These are phyloP conservation scores for Linnemannia elongata DNA, from an alignment of 192 early-diverging fungal species.

Conservation along the genomic window DNA sequence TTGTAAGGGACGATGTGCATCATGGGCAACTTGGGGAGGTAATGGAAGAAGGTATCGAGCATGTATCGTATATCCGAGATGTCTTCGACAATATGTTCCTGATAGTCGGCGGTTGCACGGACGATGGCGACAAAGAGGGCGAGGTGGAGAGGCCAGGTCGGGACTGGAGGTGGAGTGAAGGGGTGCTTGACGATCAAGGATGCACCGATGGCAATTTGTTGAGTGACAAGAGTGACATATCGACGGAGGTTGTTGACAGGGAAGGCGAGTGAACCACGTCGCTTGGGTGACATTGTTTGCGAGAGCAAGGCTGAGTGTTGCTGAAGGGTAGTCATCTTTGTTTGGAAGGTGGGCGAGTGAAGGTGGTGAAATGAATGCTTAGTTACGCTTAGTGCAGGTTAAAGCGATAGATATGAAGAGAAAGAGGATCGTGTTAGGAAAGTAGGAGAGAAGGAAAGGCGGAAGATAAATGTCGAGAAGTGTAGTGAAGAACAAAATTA, in stretches of 20 bases:
- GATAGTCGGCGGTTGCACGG: conserved; percentile 12
- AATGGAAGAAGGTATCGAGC: conserved; percentile 49
- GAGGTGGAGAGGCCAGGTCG: conserved; percentile 49
- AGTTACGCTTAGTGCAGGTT: neutral
- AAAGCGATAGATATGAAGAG: neutral
- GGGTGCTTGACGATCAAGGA: conserved; percentile 48
- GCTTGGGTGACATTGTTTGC: conserved; percentile 14
- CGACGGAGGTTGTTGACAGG: conserved; percentile 43
- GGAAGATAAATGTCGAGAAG: neutral
- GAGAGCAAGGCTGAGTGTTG: conserved; percentile 30
- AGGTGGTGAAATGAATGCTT: neutral
- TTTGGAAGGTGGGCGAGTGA: neutral
- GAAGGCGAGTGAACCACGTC: conserved; percentile 31
- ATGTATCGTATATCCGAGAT: conserved; percentile 30
- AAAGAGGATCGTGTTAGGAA: neutral
- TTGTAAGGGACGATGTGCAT: conserved; percentile 41
- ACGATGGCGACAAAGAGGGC: conserved; percentile 36
- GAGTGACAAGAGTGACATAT: conserved; percentile 25
- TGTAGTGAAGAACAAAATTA: neutral
- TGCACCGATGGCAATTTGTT: conserved; percentile 30
- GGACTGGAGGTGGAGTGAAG: conserved; percentile 30
- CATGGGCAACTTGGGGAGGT: conserved; percentile 36
- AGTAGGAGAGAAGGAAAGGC: neutral
- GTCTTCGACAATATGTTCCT: conserved; percentile 50
- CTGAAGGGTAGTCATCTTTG: conserved; percentile 7